Conservation (phyloP, 257 asterid species). For the Haberlea rhodopensis region DNA sequence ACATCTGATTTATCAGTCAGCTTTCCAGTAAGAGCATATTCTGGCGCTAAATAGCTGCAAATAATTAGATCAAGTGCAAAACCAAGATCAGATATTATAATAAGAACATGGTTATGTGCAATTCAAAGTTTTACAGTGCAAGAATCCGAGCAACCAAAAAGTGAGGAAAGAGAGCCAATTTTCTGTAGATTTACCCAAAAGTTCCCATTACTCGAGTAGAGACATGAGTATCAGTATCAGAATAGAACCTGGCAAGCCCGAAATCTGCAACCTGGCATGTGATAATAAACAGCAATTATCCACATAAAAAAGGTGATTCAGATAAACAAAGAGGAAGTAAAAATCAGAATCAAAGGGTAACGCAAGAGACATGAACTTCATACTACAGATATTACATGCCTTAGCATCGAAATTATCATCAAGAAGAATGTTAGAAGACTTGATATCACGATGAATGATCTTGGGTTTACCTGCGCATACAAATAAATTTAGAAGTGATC, state of each 20-base stretch:
- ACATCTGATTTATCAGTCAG: constrained; percentile 81
- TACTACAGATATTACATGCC: constrained; percentile 33
- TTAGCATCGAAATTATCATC: constrained; percentile 78
- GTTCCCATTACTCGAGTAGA: constrained; percentile 98
- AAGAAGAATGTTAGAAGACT: constrained; percentile 81
- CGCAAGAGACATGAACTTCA: constrained; percentile 10
- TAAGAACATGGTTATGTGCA: not conserved
- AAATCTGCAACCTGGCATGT: constrained; percentile 83
- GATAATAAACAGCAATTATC: constrained; percentile 4
- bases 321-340: not conserved
- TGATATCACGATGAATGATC: constrained; percentile 87
- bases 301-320: constrained; percentile 2
- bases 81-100: constrained; percentile 2
- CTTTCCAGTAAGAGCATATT: constrained; percentile 91
- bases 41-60: constrained; percentile 92
- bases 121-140: constrained; percentile 19
- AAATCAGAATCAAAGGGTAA: not conserved
- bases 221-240: constrained; percentile 86
- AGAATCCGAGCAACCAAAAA: constrained; percentile 11
- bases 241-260: constrained; percentile 84
- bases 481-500: constrained; percentile 24
- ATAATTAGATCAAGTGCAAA: too few species aligned
- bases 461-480: constrained; percentile 70
- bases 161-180: constrained; percentile 5
- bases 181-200: constrained; percentile 60